phyloP scores from a whole-genome alignment of 805 yeast genomes.

The Wickerhamomyces chaumierensis region DNA sequence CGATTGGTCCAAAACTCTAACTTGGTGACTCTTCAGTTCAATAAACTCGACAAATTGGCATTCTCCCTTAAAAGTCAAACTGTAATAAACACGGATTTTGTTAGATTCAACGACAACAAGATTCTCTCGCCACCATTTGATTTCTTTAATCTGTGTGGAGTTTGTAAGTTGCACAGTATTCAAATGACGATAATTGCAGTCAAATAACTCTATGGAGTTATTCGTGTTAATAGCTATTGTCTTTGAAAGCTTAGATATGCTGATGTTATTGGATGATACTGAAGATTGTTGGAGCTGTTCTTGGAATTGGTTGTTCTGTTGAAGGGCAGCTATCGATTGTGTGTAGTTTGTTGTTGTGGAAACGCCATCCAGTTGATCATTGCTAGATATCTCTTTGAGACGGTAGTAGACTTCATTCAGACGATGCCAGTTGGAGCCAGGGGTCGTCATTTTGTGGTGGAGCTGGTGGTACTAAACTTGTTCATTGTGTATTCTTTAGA shows the following conservation, averaged over 20 bases:
- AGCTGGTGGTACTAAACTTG: no score
- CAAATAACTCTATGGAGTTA: neutral
- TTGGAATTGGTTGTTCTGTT: neutral
- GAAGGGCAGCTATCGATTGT: no score
- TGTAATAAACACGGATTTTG: no score
- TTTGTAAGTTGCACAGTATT: no score
- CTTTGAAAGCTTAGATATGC: neutral
- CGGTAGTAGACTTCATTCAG: slow-evolving; percentile 12
- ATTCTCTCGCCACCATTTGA: neutral
- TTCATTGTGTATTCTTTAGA: no score
- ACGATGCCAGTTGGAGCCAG: slow-evolving; percentile 12
- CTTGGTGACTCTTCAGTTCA: neutral
- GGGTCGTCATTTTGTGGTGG: slow-evolving; percentile 5
- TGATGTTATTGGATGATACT: neutral
- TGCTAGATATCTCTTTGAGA: slow-evolving; percentile 6
- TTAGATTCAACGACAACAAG: neutral
- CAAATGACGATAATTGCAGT: neutral
- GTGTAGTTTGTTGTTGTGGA: no score
- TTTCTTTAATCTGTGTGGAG: neutral
- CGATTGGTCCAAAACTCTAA: neutral
- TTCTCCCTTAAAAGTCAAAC: neutral
- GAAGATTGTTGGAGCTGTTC: neutral
- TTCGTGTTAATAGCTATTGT: neutral
- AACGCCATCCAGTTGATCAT: slow-evolving; percentile 2
- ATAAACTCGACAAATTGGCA: neutral